These are phyloP conservation scores for Dioscorea alata DNA, from an alignment of 106 monocot species.

Conservation along the genomic window DNA sequence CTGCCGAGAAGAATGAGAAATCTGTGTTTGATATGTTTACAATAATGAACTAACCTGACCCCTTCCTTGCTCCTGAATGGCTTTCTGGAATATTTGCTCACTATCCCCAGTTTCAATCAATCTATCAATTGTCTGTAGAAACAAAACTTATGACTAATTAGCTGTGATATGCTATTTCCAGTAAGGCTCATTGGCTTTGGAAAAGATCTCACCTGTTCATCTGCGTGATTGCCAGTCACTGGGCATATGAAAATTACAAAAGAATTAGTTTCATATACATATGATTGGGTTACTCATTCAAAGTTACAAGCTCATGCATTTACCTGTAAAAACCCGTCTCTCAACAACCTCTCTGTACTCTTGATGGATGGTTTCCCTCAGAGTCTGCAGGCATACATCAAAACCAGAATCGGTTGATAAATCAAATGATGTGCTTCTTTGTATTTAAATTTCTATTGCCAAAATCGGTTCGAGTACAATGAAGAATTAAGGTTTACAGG, in stretches of 20 bases:
- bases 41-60: conserved; percentile 60
- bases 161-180: too few species aligned
- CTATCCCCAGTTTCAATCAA: conserved; percentile 92
- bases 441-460: too few species aligned
- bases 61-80: conserved; percentile 90
- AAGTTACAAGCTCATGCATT: neutral
- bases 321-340: conserved; percentile 96
- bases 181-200: neutral
- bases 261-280: neutral
- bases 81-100: conserved; percentile 92
- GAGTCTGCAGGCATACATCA: conserved; percentile 28
- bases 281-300: neutral
- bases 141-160: neutral
- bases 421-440: too few species aligned
- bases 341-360: conserved; percentile 93
- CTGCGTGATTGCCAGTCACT: conserved; percentile 89
- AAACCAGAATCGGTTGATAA: too few species aligned
- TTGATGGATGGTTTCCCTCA: conserved; percentile 77
- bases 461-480: too few species aligned
- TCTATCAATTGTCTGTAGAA: conserved; percentile 71
- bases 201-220: conserved; percentile 67
- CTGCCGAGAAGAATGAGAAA: too few species aligned
- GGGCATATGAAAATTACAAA: conserved; percentile 15
- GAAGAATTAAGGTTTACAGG: too few species aligned
- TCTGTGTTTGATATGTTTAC: neutral